Evolutionary conservation across 179 eudicot species (phyloP).

Genomic region (Silene noctiflora): DNA sequence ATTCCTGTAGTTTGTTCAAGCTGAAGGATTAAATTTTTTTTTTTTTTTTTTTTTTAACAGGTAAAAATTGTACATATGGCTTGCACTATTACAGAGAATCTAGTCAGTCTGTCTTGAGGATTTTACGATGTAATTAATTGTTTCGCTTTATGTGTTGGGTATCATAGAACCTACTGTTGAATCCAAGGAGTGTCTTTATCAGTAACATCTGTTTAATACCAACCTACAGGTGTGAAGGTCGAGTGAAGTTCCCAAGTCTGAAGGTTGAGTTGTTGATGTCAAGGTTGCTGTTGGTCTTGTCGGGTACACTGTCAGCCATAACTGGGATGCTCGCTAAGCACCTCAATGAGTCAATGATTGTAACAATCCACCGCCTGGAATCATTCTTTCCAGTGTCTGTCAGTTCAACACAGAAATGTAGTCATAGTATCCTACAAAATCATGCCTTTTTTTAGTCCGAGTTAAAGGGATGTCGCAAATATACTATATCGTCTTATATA

Average conservation of each 20-base stretch:
- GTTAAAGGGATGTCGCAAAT: conserved; percentile 14
- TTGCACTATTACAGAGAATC: no score
- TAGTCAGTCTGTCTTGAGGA: no score
- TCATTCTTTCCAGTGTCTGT: conserved; percentile 17
- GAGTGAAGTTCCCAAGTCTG: conserved; percentile 17
- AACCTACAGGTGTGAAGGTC: conserved; percentile 21
- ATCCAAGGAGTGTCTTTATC: not conserved
- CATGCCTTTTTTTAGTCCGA: conserved; percentile 9
- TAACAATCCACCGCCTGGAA: not conserved
- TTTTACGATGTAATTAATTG: no score
- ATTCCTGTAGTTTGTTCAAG: no score
- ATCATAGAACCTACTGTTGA: no score
- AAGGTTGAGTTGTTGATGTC: conserved; percentile 9
- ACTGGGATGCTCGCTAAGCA: conserved; percentile 33
- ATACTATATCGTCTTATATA: conserved; percentile 11
- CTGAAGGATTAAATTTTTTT: no score
- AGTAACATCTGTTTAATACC: conserved; percentile 2
- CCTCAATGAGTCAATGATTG: conserved; percentile 14
- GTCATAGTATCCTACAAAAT: conserved; percentile 13
- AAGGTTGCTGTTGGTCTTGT: conserved; percentile 25
- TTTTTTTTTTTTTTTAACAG: no score
- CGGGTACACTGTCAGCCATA: conserved; percentile 26
- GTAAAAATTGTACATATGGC: no score
- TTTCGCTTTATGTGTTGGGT: no score
- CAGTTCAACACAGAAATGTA: conserved; percentile 17